These are phyloP conservation scores for sunflower (Helianthus annuus) DNA, from an alignment of 129 eudicot genomes.

Conservation along the genomic window DNA sequence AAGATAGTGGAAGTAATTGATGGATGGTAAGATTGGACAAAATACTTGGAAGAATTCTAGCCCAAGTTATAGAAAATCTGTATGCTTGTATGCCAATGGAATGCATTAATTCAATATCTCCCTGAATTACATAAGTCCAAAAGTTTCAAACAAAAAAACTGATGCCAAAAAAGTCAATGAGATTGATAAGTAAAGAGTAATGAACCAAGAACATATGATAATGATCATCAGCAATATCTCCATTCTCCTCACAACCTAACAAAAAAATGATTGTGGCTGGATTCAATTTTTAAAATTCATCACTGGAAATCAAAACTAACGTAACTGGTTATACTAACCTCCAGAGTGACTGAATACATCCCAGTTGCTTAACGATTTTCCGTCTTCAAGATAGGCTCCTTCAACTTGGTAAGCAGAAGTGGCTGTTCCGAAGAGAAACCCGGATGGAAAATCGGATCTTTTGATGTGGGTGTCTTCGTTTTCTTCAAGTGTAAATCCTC, in stretches of 20 bases:
- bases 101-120: conserved; percentile 65
- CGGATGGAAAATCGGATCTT: conserved; percentile 70
- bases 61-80: conserved; percentile 36
- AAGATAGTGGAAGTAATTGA: neutral
- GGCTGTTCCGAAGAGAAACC: conserved; percentile 74
- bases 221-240: conserved; percentile 53
- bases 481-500: conserved; percentile 2
- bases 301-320: neutral
- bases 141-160: neutral
- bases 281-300: neutral
- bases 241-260: conserved; percentile 20
- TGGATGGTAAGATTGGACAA: too few species aligned
- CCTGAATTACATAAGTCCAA: conserved; percentile 35
- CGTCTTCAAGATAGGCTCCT: conserved; percentile 86
- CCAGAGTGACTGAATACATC: conserved; percentile 51
- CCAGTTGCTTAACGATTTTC: conserved; percentile 57
- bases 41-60: neutral
- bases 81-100: conserved; percentile 68
- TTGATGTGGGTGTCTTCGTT: conserved; percentile 15
- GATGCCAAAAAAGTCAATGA: neutral
- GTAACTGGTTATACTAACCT: conserved; percentile 18
- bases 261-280: neutral
- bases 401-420: conserved; percentile 88
- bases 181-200: neutral
- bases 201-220: neutral